Evolutionary conservation across 1,139 yeast species (phyloP).

Genomic region (Pichia sp.): DNA sequence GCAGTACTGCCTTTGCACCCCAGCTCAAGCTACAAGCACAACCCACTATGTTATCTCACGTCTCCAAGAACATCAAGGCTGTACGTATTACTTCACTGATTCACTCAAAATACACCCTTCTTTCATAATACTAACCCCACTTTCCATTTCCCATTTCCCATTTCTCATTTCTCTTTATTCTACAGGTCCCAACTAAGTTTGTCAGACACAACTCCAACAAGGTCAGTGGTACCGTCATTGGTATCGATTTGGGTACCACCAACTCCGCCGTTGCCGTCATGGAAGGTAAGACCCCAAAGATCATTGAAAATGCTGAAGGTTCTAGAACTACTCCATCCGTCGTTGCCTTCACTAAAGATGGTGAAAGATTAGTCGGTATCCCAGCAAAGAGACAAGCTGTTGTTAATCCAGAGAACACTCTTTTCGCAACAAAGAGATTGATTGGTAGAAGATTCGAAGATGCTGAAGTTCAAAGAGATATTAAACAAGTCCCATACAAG

Average conservation of each 20-base stretch:
- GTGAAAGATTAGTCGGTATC: constrained; percentile 94
- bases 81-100: no score
- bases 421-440: constrained; percentile 96
- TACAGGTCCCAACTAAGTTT: constrained; percentile 7
- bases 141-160: no score
- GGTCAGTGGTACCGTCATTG: constrained; percentile 76
- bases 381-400: constrained; percentile 99
- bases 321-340: constrained; percentile 98
- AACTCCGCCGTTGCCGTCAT: constrained; percentile 98
- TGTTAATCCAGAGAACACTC: constrained; percentile 95
- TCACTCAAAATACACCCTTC: no score
- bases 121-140: no score
- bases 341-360: constrained; percentile 96
- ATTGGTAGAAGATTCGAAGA: constrained; percentile 99
- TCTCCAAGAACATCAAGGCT: no score
- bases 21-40: no score
- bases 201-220: constrained; percentile 50
- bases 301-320: constrained; percentile 98
- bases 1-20: no score
- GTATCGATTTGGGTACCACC: constrained; percentile 98
- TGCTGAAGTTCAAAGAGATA: constrained; percentile 92
- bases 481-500: constrained; percentile 95
- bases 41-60: no score
- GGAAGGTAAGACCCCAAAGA: constrained; percentile 96
- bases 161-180: no score